These are phyloP conservation scores for Sinapis alba DNA, from an alignment of 441 rosid genomes.

Conservation along the genomic window DNA sequence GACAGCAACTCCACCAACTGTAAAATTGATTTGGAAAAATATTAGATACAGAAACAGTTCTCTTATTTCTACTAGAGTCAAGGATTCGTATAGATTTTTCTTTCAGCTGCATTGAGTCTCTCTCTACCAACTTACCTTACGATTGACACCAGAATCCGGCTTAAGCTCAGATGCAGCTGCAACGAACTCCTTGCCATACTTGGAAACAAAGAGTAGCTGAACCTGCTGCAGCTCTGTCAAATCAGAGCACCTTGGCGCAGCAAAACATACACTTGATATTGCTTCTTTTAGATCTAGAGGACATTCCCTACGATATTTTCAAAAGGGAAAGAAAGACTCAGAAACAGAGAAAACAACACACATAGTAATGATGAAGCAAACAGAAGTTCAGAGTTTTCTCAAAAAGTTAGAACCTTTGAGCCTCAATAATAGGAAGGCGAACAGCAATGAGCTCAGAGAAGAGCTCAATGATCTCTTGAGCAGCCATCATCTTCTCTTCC, in stretches of 20 bases:
- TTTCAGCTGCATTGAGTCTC: background rate
- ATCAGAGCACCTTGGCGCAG: constrained; percentile 98
- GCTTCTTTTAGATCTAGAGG: constrained; percentile 97
- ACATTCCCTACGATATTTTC: constrained; percentile 68
- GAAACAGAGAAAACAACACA: constrained; percentile 5
- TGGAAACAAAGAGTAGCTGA: constrained; percentile 74
- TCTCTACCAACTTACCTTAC: constrained; percentile 59
- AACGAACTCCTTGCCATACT: constrained; percentile 88
- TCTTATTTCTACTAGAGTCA: background rate
- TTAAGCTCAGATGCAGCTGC: constrained; percentile 90
- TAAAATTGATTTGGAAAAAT: constrained; percentile 28
- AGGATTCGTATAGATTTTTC: background rate
- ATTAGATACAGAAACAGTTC: background rate
- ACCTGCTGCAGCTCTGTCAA: constrained; percentile 90
- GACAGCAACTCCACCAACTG: constrained; percentile 93
- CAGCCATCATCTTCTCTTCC: constrained; percentile 99
- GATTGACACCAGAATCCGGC: constrained; percentile 94
- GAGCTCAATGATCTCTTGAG: constrained; percentile 94
- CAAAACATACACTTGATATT: constrained; percentile 92
- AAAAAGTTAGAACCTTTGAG: constrained; percentile 71
- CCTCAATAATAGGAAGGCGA: constrained; percentile 88
- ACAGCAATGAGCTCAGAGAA: constrained; percentile 85
- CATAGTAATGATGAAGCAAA: background rate
- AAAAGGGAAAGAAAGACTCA: background rate
- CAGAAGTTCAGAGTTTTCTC: background rate